Conservation (phyloP, 164 flowering plant species). For the Tinospora cordifolia region DNA sequence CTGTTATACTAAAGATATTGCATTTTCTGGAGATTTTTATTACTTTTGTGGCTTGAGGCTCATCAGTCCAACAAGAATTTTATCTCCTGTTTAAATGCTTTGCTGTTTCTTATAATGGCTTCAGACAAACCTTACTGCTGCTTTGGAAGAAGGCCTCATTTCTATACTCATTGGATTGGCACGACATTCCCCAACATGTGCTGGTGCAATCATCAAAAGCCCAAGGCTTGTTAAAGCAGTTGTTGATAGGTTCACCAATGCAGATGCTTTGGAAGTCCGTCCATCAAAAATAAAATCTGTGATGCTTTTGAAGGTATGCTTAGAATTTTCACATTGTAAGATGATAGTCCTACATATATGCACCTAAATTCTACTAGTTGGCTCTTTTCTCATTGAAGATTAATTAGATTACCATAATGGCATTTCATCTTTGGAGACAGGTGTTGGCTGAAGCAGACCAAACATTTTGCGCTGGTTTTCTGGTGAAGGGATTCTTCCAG, state of each 20-base stretch:
- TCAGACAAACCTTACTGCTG: conserved; percentile 54
- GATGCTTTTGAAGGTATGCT: conserved; percentile 54
- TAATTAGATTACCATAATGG: conserved; percentile 8
- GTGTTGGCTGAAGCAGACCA: conserved; percentile 64
- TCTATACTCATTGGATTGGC: conserved; percentile 67
- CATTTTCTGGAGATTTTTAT: neutral
- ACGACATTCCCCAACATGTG: conserved; percentile 80
- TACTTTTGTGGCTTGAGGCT: neutral
- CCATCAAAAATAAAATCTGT: conserved; percentile 63
- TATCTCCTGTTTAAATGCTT: neutral
- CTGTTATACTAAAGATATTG: neutral
- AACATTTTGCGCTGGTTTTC: conserved; percentile 47
- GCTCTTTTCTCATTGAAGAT: neutral
- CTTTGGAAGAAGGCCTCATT: conserved; percentile 62
- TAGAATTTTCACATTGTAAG: neutral
- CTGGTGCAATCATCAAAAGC: conserved; percentile 61
- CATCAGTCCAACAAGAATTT: neutral
- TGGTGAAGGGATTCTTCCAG: conserved; percentile 47
- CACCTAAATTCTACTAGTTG: neutral
- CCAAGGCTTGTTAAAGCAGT: conserved; percentile 60
- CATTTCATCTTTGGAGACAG: conserved; percentile 28
- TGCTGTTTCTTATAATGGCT: conserved; percentile 15
- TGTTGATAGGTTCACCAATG: conserved; percentile 41
- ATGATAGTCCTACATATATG: neutral
- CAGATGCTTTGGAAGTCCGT: conserved; percentile 29